phyloP scores from a whole-genome alignment of 805 yeast species.

The Starmerella riodocensis region DNA sequence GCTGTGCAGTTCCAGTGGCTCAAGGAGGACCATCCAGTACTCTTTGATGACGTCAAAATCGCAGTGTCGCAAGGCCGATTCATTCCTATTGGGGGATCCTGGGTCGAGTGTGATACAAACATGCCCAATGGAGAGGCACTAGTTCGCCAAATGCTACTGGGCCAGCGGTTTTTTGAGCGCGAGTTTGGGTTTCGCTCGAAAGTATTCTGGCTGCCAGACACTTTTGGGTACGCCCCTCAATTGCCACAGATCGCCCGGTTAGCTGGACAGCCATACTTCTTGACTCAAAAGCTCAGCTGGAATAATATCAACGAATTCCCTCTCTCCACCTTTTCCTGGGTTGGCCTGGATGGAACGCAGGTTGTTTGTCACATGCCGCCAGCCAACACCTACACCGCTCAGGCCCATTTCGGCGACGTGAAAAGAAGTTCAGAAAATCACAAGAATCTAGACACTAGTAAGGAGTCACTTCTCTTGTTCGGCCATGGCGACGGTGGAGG shows the following conservation, averaged over 20 bases:
- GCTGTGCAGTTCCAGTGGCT: slow-evolving; percentile 95
- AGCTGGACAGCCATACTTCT: slow-evolving; percentile 72
- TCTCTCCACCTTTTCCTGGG: slow-evolving; percentile 85
- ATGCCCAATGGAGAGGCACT: slow-evolving; percentile 90
- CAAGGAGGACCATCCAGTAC: slow-evolving; percentile 69
- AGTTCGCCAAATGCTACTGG: slow-evolving; percentile 75
- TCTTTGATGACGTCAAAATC: slow-evolving; percentile 45
- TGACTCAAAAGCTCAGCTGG: slow-evolving; percentile 94
- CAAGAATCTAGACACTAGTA: slow-evolving; percentile 68
- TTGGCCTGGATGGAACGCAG: slow-evolving; percentile 86
- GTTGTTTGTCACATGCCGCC: slow-evolving; percentile 97
- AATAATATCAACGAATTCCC: slow-evolving; percentile 89
- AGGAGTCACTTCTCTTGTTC: slow-evolving; percentile 64
- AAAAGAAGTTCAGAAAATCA: slow-evolving; percentile 66
- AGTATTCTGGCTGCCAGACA: slow-evolving; percentile 91
- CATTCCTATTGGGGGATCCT: slow-evolving; percentile 87
- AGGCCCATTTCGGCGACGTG: slow-evolving; percentile 87
- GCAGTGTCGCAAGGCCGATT: slow-evolving; percentile 63
- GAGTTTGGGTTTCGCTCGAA: slow-evolving; percentile 66
- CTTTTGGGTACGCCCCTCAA: slow-evolving; percentile 92
- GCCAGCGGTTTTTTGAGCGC: slow-evolving; percentile 71
- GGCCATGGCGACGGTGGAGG: slow-evolving; percentile 99
- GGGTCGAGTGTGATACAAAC: slow-evolving; percentile 97
- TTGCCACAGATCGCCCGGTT: slow-evolving; percentile 81
- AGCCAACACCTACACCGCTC: slow-evolving; percentile 86